These are phyloP conservation scores for Albophoma yamanashiensis DNA, from an alignment of 2,329 filamentous ascomycete genomes.

Conservation along the genomic window DNA sequence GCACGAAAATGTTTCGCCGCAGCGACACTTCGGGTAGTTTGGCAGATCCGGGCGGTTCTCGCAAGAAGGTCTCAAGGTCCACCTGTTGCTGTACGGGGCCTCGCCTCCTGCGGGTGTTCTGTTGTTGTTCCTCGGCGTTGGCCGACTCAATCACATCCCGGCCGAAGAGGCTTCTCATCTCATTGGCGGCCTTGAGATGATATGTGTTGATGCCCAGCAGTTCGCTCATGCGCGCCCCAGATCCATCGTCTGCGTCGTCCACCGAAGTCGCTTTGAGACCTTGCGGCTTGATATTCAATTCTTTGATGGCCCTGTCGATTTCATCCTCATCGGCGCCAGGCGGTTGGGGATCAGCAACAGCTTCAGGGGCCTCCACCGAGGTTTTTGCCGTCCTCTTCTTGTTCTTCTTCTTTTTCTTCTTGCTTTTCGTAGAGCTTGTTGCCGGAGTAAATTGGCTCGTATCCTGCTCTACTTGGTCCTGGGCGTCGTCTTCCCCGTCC, in stretches of 20 bases:
- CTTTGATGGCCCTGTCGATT: conserved; percentile 43
- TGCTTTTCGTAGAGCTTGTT: conserved; percentile 17
- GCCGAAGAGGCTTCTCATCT: conserved; percentile 64
- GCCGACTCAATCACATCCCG: conserved; percentile 46
- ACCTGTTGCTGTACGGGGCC: conserved; percentile 34
- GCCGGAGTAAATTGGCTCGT: conserved; percentile 6
- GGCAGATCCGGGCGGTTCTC: conserved; percentile 41
- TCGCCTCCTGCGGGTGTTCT: conserved; percentile 24
- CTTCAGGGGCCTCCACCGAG: conserved; percentile 7
- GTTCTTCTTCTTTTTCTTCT: conserved; percentile 27
- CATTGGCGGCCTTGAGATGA: conserved; percentile 75
- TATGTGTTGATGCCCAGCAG: conserved; percentile 47
- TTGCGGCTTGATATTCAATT: conserved; percentile 28
- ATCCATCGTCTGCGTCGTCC: conserved; percentile 2
- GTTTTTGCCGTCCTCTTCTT: conserved; percentile 28
- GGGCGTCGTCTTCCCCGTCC: conserved; percentile 17
- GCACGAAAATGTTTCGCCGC: conserved; percentile 72
- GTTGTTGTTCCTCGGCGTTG: conserved; percentile 35
- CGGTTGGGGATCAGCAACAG: background rate
- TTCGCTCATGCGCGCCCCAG: conserved; percentile 20
- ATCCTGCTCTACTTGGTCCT: conserved; percentile 6
- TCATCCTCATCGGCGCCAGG: conserved; percentile 32
- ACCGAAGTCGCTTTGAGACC: conserved; percentile 1
- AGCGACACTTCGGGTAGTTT: conserved; percentile 61
- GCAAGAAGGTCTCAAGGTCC: conserved; percentile 46